These are phyloP conservation scores for Echeveria elegans DNA, from an alignment of 164 flowering plant genomes.

Conservation along the genomic window DNA sequence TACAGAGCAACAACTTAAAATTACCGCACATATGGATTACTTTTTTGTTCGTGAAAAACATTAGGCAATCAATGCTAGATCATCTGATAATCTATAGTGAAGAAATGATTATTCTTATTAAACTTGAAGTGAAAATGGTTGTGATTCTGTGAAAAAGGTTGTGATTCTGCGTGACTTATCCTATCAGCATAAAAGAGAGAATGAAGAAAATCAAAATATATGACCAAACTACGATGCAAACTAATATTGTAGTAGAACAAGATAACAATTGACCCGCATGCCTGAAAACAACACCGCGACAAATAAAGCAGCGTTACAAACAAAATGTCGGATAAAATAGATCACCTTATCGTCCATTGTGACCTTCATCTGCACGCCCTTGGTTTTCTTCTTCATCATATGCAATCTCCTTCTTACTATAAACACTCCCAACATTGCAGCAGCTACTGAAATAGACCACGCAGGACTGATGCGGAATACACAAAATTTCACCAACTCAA, in stretches of 20 bases:
- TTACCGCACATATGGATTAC: too few relatives aligned
- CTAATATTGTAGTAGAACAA: not conserved
- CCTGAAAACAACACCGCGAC: not conserved
- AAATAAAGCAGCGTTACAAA: not conserved
- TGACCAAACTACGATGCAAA: not conserved
- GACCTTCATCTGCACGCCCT: slow-evolving; percentile 53
- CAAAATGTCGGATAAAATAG: not conserved
- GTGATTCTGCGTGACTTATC: not conserved
- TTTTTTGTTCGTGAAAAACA: too few relatives aligned
- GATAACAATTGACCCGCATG: not conserved
- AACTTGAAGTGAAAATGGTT: too few relatives aligned
- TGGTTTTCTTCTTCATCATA: slow-evolving; percentile 62
- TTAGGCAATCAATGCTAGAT: not conserved
- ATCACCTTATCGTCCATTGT: slow-evolving; percentile 81
- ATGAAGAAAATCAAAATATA: not conserved
- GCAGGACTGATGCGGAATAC: slow-evolving; percentile 60
- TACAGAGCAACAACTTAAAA: too few relatives aligned
- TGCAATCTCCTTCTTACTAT: slow-evolving; percentile 56
- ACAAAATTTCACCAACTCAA: slow-evolving; percentile 65
- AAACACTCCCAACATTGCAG: slow-evolving; percentile 67
- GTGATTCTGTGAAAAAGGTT: too few relatives aligned
- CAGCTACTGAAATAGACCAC: slow-evolving; percentile 80
- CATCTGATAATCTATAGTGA: not conserved
- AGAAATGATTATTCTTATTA: too few relatives aligned
- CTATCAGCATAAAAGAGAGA: not conserved